Conservation (phyloP, 2,329 filamentous ascomycete genomes). For the Dothideomycetes sp. region DNA sequence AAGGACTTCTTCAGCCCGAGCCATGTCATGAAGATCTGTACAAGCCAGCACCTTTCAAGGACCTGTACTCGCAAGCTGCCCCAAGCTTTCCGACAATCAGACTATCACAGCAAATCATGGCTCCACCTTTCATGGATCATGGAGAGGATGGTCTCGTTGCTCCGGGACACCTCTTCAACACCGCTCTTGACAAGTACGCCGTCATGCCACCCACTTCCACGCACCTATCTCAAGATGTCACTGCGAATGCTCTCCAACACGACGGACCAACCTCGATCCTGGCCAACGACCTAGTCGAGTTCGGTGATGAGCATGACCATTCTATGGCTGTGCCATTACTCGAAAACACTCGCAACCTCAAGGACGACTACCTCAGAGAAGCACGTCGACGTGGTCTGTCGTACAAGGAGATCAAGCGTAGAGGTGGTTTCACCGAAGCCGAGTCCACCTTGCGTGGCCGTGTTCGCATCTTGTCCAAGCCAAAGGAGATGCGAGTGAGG, state of each 20-base stretch:
- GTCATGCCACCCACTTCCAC: neutral
- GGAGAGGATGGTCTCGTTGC: constrained; percentile 6
- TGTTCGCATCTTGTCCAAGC: constrained; percentile 56
- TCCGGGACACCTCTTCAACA: constrained; percentile 8
- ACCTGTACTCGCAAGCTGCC: neutral
- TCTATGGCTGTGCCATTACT: neutral
- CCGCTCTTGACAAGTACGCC: constrained; percentile 1
- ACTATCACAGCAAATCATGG: neutral
- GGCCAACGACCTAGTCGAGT: neutral
- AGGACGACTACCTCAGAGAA: constrained; percentile 38
- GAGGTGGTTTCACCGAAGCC: constrained; percentile 51
- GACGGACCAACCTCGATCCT: neutral
- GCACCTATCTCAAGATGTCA: neutral
- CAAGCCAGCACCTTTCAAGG: neutral
- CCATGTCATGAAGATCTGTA: constrained; percentile 1
- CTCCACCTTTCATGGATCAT: neutral
- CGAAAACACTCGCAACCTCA: constrained; percentile 15
- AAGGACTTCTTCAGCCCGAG: neutral
- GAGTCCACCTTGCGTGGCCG: constrained; percentile 66
- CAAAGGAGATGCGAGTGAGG: constrained; percentile 51
- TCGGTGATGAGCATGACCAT: neutral
- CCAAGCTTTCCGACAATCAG: neutral
- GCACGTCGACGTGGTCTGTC: constrained; percentile 49
- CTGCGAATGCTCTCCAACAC: neutral
- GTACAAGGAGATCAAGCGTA: constrained; percentile 54